Conservation (phyloP, 148 eudicot species). For the Camellia sinensis region DNA sequence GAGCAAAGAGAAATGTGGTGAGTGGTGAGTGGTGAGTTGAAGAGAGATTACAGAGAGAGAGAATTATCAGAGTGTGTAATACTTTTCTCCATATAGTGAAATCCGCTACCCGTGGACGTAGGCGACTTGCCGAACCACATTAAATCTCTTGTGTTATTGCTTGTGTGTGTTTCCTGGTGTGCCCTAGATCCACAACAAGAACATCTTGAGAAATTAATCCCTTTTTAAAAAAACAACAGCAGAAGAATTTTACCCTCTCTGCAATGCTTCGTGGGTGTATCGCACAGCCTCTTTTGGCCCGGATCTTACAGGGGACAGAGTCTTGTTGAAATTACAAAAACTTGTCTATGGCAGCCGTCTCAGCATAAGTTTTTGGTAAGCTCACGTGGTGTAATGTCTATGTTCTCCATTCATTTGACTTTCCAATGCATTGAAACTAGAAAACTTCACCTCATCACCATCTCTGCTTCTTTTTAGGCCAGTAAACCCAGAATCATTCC, state of each 20-base stretch:
- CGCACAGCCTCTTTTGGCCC: constrained; percentile 59
- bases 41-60: no score
- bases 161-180: no score
- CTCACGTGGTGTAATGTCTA: constrained; percentile 36
- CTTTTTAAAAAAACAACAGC: background rate
- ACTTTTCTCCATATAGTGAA: no score
- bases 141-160: no score
- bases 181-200: no score
- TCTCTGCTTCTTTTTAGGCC: constrained; percentile 41
- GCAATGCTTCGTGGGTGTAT: constrained; percentile 68
- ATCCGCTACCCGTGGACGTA: no score
- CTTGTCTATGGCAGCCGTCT: constrained; percentile 35
- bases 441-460: constrained; percentile 26
- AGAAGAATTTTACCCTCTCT: constrained; percentile 46
- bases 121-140: no score
- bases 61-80: no score
- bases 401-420: constrained; percentile 24
- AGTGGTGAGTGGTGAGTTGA: no score
- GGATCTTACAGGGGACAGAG: constrained; percentile 36
- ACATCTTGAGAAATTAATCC: background rate
- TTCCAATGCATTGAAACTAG: constrained; percentile 28
- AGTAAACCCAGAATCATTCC: constrained; percentile 33
- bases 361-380: constrained; percentile 46
- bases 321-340: constrained; percentile 48
- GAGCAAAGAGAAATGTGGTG: no score